These are phyloP conservation scores for Draba incana DNA, from an alignment of 345 rosid genomes.

Conservation along the genomic window DNA sequence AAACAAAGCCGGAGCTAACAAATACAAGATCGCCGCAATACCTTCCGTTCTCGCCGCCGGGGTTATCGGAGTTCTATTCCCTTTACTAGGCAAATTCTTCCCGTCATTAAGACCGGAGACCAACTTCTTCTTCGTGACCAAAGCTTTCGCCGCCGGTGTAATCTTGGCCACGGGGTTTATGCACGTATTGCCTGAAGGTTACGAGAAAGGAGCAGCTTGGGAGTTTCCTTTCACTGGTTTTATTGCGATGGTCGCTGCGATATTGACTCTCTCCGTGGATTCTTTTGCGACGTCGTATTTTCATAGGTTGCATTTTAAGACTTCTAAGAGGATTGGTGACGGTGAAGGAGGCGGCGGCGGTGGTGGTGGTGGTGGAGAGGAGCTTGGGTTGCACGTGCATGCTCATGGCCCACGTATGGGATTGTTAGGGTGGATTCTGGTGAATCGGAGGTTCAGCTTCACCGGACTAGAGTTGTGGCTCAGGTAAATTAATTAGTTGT, in stretches of 20 bases:
- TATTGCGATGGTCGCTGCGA: conserved; percentile 61
- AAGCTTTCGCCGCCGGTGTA: conserved; percentile 70
- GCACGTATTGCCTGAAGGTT: conserved; percentile 69
- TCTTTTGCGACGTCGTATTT: conserved; percentile 57
- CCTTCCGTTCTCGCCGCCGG: conserved; percentile 50
- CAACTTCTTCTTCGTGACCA: conserved; percentile 50
- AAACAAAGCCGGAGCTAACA: conserved; percentile 35
- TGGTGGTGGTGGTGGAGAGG: conserved; percentile 36
- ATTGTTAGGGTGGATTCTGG: conserved; percentile 28
- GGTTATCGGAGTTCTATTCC: conserved; percentile 54
- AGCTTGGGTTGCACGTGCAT: conserved; percentile 48
- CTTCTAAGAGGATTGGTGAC: conserved; percentile 31
- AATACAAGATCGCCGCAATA: conserved; percentile 57
- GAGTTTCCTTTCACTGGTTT: conserved; percentile 61
- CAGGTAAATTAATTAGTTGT: conserved; percentile 37
- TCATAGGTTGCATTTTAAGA: conserved; percentile 39
- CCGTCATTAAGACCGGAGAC: conserved; percentile 50
- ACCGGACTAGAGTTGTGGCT: conserved; percentile 49
- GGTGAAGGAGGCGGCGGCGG: conserved; percentile 23
- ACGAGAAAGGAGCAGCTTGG: conserved; percentile 49
- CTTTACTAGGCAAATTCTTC: conserved; percentile 44
- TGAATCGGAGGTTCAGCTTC: conserved; percentile 38
- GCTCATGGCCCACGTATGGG: conserved; percentile 54
- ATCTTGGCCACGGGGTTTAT: conserved; percentile 64
- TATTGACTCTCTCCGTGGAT: conserved; percentile 58